These are phyloP conservation scores for Debaryomyces coudertii DNA, from an alignment of 1,139 yeast species.

Conservation along the genomic window DNA sequence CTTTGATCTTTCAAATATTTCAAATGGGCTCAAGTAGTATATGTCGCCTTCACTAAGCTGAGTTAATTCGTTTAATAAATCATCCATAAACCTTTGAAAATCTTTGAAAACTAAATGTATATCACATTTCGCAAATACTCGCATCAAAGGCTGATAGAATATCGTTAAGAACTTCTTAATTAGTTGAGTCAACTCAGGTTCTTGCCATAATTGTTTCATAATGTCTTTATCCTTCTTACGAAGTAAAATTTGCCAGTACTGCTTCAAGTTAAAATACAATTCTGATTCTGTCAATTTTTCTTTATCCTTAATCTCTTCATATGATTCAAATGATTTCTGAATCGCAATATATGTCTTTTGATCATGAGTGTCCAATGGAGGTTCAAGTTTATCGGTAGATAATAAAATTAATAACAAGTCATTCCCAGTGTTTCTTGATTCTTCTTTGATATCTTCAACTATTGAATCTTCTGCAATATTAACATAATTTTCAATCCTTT, in stretches of 20 bases:
- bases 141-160: constrained; percentile 83
- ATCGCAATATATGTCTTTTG: constrained; percentile 14
- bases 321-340: constrained; percentile 24
- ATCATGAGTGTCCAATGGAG: constrained; percentile 15
- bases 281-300: constrained; percentile 21
- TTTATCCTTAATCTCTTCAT: constrained; percentile 20
- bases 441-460: constrained; percentile 27
- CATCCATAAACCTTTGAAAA: constrained; percentile 73
- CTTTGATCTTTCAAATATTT: constrained; percentile 67
- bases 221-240: constrained; percentile 76
- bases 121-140: constrained; percentile 73
- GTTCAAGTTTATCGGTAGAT: constrained; percentile 23
- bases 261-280: constrained; percentile 54
- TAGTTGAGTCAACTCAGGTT: constrained; percentile 72
- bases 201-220: constrained; percentile 79
- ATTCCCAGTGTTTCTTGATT: constrained; percentile 22
- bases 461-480: constrained; percentile 15
- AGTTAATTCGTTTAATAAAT: constrained; percentile 56
- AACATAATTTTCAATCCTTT: constrained; percentile 32
- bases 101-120: constrained; percentile 76
- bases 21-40: constrained; percentile 46
- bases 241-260: constrained; percentile 64
- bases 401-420: constrained; percentile 33
- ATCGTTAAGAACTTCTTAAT: constrained; percentile 73
- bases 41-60: constrained; percentile 52